Conservation (phyloP, 1,139 yeast genomes). For the Diutina scorzettiae region DNA sequence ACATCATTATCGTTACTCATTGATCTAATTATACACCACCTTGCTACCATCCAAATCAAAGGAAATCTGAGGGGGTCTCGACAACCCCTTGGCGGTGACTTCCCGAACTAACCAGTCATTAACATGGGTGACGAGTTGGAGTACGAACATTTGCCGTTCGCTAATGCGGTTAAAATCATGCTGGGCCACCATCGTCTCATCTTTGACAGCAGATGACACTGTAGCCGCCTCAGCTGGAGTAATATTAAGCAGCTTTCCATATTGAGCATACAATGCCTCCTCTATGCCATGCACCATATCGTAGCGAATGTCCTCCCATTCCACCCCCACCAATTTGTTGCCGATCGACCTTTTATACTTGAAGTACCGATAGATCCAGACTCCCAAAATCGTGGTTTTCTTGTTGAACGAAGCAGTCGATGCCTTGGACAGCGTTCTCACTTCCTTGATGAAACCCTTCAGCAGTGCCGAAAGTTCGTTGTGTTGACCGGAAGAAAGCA, state of each 20-base stretch:
- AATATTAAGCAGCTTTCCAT: slow-evolving; percentile 17
- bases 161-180: slow-evolving; percentile 2
- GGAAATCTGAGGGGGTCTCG: not conserved
- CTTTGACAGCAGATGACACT: slow-evolving; percentile 1
- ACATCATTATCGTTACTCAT: not conserved
- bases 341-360: slow-evolving; percentile 28
- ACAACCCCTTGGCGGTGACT: not conserved
- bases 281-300: slow-evolving; percentile 30
- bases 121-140: not conserved
- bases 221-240: not conserved
- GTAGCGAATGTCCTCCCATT: slow-evolving; percentile 34
- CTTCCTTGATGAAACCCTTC: slow-evolving; percentile 3
- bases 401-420: slow-evolving; percentile 7
- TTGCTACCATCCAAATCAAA: not conserved
- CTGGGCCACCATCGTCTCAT: not conserved
- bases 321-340: slow-evolving; percentile 29
- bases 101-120: slow-evolving; percentile 1
- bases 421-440: slow-evolving; percentile 6
- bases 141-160: slow-evolving; percentile 4
- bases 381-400: slow-evolving; percentile 7
- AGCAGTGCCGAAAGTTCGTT: not conserved
- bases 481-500: slow-evolving; percentile 1
- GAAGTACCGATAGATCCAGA: slow-evolving; percentile 26
- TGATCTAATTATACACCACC: not conserved
- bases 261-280: slow-evolving; percentile 20